A percentile compares a stretch with the other conserved stretches of the same genome.
phyloP scores from a whole-genome alignment of 73 alveolate species.

The Paramecium biaurelia region DNA sequence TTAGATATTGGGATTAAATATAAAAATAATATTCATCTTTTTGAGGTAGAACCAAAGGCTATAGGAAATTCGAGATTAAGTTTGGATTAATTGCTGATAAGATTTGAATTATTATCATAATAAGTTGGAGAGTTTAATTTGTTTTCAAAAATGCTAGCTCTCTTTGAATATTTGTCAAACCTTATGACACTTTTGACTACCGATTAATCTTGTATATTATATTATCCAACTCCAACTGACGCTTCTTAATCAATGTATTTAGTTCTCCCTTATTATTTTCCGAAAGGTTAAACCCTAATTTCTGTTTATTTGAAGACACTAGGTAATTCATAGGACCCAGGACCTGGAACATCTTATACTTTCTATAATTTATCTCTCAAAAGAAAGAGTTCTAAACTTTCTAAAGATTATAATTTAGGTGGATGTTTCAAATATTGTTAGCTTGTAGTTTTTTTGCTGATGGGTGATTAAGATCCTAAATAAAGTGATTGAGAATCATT shows the following conservation, averaged over 20 bases:
- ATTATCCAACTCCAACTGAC: slow-evolving; percentile 2
- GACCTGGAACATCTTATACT: neutral
- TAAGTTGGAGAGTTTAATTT: slow-evolving; percentile 1
- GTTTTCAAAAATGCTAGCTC: neutral
- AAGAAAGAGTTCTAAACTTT: slow-evolving; percentile 13
- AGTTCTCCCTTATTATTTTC: slow-evolving; percentile 11
- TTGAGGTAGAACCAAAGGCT: slow-evolving; percentile 11
- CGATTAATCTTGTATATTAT: neutral
- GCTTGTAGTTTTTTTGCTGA: neutral
- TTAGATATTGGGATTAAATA: neutral
- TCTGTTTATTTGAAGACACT: slow-evolving; percentile 20
- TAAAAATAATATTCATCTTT: neutral
- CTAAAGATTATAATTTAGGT: neutral
- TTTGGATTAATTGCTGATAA: neutral
- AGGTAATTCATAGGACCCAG: slow-evolving; percentile 5
- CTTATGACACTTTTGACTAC: neutral
- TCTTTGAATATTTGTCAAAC: slow-evolving; percentile 6
- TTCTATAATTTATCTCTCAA: neutral
- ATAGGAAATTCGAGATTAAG: slow-evolving; percentile 28
- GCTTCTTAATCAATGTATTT: neutral
- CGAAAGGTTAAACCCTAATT: neutral
- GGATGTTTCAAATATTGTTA: slow-evolving; percentile 11
- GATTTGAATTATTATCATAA: neutral
- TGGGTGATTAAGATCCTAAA: neutral
- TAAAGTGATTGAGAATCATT: neutral